These are phyloP conservation scores for Podospora australis DNA, from an alignment of 495 filamentous ascomycete species.

Conservation along the genomic window DNA sequence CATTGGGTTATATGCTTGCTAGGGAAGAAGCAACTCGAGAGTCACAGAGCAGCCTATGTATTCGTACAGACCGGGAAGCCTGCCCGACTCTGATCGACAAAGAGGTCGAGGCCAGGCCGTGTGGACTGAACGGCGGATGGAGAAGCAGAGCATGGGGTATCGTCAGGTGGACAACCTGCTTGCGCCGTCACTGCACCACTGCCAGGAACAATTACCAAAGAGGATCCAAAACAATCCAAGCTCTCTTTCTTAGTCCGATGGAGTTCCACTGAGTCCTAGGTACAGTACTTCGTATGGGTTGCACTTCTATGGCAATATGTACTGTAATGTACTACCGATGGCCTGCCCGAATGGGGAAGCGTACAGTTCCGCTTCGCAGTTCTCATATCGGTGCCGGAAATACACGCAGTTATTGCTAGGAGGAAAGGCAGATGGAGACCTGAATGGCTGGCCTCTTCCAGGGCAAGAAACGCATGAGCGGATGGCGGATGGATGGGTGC, in stretches of 20 bases:
- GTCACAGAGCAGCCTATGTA: not conserved
- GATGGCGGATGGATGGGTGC: slow-evolving; percentile 1
- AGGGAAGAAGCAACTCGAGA: not conserved
- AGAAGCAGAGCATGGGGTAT: slow-evolving; percentile 7
- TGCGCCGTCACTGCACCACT: slow-evolving; percentile 5
- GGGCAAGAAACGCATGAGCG: not conserved
- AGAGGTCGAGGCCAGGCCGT: not conserved
- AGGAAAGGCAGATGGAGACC: too few species aligned
- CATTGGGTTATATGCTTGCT: not conserved
- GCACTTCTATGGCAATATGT: too few species aligned
- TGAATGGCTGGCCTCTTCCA: too few species aligned
- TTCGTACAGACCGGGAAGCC: not conserved
- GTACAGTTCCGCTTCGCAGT: too few species aligned
- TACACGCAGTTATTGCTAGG: too few species aligned
- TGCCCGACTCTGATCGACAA: slow-evolving; percentile 1
- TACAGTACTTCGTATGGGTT: too few species aligned
- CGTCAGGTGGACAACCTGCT: slow-evolving; percentile 11
- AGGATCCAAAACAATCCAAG: not conserved
- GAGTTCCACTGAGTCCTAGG: too few species aligned
- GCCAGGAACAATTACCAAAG: slow-evolving; percentile 12
- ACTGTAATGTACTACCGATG: too few species aligned
- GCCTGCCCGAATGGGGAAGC: too few species aligned
- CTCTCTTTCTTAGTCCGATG: too few species aligned
- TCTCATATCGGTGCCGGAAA: too few species aligned
- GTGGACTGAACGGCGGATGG: not conserved